Conservation (phyloP, 495 filamentous ascomycete species). For the Aspergillus ostianus region DNA sequence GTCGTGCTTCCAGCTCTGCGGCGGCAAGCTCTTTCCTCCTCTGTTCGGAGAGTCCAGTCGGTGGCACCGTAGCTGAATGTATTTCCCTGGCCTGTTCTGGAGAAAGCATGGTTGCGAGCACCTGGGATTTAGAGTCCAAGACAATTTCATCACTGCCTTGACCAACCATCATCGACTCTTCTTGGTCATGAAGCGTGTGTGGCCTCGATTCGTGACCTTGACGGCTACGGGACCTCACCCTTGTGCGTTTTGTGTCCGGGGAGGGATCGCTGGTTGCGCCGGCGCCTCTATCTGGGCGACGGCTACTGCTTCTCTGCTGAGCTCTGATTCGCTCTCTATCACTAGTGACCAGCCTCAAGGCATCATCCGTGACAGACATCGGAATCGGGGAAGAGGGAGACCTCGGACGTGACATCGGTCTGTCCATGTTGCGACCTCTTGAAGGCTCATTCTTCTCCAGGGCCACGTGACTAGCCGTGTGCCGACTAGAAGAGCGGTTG, state of each 20-base stretch:
- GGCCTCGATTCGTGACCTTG: constrained; percentile 31
- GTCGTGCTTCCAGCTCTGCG: constrained; percentile 81
- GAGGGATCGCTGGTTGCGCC: constrained; percentile 47
- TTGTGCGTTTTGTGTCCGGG: constrained; percentile 42
- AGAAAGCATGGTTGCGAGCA: constrained; percentile 13
- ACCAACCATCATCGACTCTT: constrained; percentile 3
- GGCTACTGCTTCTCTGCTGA: constrained; percentile 54
- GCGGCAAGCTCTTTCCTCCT: constrained; percentile 74
- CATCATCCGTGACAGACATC: constrained; percentile 58
- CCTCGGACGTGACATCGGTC: constrained; percentile 56
- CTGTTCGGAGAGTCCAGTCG: constrained; percentile 34
- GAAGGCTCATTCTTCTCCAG: constrained; percentile 39
- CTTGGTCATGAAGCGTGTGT: constrained; percentile 12
- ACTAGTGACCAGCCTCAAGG: constrained; percentile 57
- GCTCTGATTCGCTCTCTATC: constrained; percentile 61
- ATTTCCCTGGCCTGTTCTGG: constrained; percentile 23
- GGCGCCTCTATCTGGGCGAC: constrained; percentile 45
- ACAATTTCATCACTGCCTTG: background rate
- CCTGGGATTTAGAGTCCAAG: constrained; percentile 19
- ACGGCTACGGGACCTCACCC: constrained; percentile 50
- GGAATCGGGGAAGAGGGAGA: constrained; percentile 84
- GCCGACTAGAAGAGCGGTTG: constrained; percentile 42
- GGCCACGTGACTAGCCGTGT: constrained; percentile 47
- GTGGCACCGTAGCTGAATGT: constrained; percentile 25
- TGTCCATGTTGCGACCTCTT: constrained; percentile 52